Conservation (phyloP, 148 eudicot genomes). For the Suaeda aralocaspica region DNA sequence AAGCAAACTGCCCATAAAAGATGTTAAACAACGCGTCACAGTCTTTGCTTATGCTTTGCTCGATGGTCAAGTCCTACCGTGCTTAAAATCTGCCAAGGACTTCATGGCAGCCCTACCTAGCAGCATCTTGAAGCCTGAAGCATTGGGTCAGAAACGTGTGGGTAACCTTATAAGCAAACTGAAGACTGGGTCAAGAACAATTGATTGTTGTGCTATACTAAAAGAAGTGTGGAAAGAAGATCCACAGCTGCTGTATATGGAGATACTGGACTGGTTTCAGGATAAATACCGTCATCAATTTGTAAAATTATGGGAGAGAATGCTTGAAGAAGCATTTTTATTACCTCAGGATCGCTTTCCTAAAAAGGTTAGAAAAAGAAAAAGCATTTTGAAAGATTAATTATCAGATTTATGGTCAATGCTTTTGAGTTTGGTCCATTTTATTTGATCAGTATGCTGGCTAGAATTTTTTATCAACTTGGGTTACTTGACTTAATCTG, state of each 20-base stretch:
- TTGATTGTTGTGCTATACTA: conserved; percentile 54
- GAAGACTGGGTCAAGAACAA: conserved; percentile 30
- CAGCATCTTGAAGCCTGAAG: conserved; percentile 65
- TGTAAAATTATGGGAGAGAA: conserved; percentile 54
- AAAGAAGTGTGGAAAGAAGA: conserved; percentile 46
- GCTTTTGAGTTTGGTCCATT: no score
- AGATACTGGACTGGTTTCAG: conserved; percentile 70
- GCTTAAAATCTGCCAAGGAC: conserved; percentile 46
- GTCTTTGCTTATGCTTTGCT: conserved; percentile 73
- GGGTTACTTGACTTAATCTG: no score
- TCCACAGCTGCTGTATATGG: conserved; percentile 46
- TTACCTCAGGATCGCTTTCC: conserved; percentile 41
- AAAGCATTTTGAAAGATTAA: neutral
- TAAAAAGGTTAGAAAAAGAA: conserved; percentile 25
- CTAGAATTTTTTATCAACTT: no score
- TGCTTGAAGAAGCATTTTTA: conserved; percentile 50
- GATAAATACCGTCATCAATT: conserved; percentile 40
- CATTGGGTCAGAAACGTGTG: conserved; percentile 60
- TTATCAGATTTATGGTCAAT: no score
- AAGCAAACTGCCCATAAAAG: conserved; percentile 50
- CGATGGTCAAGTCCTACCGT: conserved; percentile 75
- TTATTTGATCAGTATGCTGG: no score
- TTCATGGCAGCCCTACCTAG: conserved; percentile 55
- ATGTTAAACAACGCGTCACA: conserved; percentile 38
- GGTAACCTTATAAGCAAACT: conserved; percentile 60